Percentiles rank a stretch among this genome's conserved stretches.
phyloP scores from a whole-genome alignment of 495 filamentous ascomycete genomes.

The Jackrogersella multiformis region DNA sequence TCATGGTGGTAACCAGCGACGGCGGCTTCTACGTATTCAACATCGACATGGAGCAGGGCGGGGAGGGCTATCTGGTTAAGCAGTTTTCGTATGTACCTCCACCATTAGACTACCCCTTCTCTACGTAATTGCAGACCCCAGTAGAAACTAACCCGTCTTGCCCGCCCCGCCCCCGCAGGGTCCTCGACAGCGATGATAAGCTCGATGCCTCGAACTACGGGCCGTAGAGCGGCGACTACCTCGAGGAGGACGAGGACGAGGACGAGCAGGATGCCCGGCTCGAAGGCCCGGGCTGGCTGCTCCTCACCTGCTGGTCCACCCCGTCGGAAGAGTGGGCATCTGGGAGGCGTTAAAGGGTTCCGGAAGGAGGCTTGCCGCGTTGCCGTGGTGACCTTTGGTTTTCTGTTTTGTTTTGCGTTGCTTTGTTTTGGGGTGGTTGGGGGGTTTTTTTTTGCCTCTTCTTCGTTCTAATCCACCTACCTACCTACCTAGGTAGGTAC shows the following conservation, averaged over 20 bases:
- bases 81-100: constrained; percentile 77
- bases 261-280: not conserved
- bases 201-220: constrained; percentile 56
- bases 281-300: constrained; percentile 6
- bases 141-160: constrained; percentile 19
- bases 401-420: not conserved
- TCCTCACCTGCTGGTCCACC: not conserved
- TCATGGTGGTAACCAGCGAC: constrained; percentile 98
- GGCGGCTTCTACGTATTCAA: constrained; percentile 94
- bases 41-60: constrained; percentile 92
- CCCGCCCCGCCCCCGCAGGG: constrained; percentile 44
- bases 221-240: constrained; percentile 23
- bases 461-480: constrained; percentile 1
- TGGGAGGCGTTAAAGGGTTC: constrained; percentile 18
- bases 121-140: constrained; percentile 1
- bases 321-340: constrained; percentile 11
- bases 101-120: constrained; percentile 2
- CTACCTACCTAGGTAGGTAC: no score
- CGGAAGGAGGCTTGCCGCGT: not conserved
- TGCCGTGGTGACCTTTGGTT: not conserved
- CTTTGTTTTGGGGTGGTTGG: no score
- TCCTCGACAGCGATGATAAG: constrained; percentile 62
- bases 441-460: constrained; percentile 4
- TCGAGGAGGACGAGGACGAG: not conserved
- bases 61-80: constrained; percentile 90